Evolutionary conservation across 352 stramenopile genomes (phyloP), one percentile per base, ranked within the genome.

Genomic region (Halophytophthora polymorphica): DNA sequence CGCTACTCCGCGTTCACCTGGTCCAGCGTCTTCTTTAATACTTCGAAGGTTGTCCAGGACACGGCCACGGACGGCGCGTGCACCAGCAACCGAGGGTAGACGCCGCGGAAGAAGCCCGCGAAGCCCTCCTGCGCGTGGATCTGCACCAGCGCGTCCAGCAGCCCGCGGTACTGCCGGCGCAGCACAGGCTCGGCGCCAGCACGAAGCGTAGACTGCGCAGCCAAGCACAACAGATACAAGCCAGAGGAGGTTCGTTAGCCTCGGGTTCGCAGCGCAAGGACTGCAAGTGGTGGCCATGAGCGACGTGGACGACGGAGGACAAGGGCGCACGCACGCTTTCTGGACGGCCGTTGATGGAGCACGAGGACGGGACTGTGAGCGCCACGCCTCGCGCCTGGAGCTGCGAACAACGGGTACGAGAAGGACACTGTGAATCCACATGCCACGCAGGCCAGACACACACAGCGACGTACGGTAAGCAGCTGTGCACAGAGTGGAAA

Each of bases 1-100:
- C 50, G 47, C 43, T 64, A 70, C 45, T 73, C 37, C 40, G 35
- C 38, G 29, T 65, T 50, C 67, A 80, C 72, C 36, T 64, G 54
- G 45, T 88, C 78, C 28, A 93, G 64, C 21, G 77, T 86, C 66
- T 93, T 93, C 69, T 93, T 93, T 71, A 93, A 85, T 73, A 93
- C 83, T 90, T 99, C 97, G 79, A 99, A 99, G 29, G 96, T 98
- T 42, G 97, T 99, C 97, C 97, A 99, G 35, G 90, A 98, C 53
- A 99, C 97, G 6, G 97, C 97, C 36, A 99, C 97, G 28, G 92
- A 96, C 19, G 97, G 97, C 29, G 97, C 95, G 53, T 99, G 95
- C 17, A 98, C 90, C 52, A 98, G 73, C 50, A 99, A 59, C 28
- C 97, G 83, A 15, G 97, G 94, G 23, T 90, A 77, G 18, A 98